These are phyloP conservation scores for Aspergillus sojae DNA, from an alignment of 2,329 filamentous ascomycete genomes.

Conservation along the genomic window DNA sequence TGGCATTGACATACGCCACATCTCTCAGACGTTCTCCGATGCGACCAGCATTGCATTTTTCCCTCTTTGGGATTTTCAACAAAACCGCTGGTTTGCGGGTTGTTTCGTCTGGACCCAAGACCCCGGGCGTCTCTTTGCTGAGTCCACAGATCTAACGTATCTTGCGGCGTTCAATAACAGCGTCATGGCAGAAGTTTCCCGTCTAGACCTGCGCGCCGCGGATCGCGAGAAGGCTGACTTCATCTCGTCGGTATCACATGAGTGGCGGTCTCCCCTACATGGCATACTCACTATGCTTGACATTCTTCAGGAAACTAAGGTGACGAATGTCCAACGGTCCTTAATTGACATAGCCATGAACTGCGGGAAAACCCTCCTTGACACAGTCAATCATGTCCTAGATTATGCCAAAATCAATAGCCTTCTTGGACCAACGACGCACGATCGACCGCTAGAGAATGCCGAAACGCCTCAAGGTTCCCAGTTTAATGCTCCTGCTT, in stretches of 20 bases:
- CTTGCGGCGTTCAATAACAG: background rate
- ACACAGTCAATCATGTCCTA: background rate
- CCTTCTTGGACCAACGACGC: background rate
- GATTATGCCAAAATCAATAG: background rate
- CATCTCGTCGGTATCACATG: background rate
- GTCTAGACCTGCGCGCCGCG: background rate
- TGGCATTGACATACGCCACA: background rate
- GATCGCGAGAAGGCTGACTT: background rate
- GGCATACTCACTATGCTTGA: conserved; percentile 1
- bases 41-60: background rate
- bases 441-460: background rate
- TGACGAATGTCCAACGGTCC: background rate
- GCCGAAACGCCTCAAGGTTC: background rate
- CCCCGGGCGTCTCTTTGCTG: background rate
- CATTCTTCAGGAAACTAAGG: background rate
- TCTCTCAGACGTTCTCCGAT: background rate
- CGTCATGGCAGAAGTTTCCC: background rate
- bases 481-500: background rate
- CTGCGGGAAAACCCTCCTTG: background rate
- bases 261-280: background rate
- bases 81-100: background rate
- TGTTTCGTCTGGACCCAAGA: background rate
- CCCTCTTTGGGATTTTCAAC: background rate
- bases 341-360: background rate
- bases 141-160: background rate